phyloP scores from a whole-genome alignment of 2,329 filamentous ascomycete species.

The Fusarium sublunatum region DNA sequence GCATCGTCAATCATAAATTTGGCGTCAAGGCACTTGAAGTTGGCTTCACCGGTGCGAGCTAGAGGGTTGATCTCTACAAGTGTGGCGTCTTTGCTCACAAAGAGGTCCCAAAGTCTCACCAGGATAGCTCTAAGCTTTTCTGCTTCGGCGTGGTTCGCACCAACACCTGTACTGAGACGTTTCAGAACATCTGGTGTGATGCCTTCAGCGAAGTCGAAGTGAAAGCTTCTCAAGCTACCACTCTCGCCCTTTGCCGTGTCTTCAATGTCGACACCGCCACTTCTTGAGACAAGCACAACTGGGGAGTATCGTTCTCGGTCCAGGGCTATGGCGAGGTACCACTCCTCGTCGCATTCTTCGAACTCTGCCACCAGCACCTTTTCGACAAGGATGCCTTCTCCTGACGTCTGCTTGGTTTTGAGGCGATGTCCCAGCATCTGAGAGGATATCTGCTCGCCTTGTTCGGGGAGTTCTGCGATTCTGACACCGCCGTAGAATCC shows the following conservation, averaged over 20 bases:
- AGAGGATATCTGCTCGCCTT: neutral
- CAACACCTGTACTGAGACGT: neutral
- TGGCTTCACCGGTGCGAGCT: neutral
- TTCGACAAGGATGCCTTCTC: neutral
- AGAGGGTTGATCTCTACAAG: conserved; percentile 3
- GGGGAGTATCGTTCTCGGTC: conserved; percentile 3
- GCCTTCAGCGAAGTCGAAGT: neutral
- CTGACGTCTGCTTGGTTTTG: conserved; percentile 4
- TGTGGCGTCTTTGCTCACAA: conserved; percentile 1
- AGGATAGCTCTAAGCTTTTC: neutral
- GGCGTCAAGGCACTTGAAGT: conserved; percentile 5
- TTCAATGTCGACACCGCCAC: conserved; percentile 1
- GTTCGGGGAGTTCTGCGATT: neutral
- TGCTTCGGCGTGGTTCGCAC: neutral
- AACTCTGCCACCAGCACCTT: neutral
- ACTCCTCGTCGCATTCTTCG: conserved; percentile 2
- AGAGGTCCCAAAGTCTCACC: neutral
- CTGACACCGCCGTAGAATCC: neutral
- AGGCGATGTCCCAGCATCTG: conserved; percentile 7
- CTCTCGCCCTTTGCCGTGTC: neutral
- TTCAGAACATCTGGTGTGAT: neutral
- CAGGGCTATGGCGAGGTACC: conserved; percentile 5
- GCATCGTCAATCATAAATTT: conserved; percentile 4
- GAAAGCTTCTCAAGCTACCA: neutral
- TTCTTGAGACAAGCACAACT: neutral